Percentiles rank a stretch among this genome's conserved stretches.
These are phyloP conservation scores for Warburgia ugandensis DNA, from an alignment of 164 flowering plant species.

Conservation along the genomic window DNA sequence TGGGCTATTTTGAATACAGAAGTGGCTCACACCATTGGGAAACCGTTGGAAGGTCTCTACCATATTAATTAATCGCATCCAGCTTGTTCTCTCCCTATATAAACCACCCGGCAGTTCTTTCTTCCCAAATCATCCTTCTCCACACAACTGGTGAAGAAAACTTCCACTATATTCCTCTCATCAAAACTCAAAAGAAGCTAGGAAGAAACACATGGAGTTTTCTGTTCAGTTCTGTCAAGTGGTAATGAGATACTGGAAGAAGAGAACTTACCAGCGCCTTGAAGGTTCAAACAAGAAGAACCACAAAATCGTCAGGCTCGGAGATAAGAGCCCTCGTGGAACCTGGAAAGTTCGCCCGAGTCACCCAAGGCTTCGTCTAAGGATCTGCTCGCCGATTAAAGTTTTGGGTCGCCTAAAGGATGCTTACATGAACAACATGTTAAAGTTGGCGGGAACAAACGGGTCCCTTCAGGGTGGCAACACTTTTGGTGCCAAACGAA, in stretches of 20 bases:
- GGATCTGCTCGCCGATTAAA: constrained; percentile 3
- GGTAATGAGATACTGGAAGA: constrained; percentile 9
- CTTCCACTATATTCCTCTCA: too few relatives aligned
- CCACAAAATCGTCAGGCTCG: constrained; percentile 1
- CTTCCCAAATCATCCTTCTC: too few relatives aligned
- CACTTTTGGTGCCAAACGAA: neutral
- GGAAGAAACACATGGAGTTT: neutral
- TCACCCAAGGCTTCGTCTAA: neutral
- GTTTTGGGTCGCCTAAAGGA: constrained; percentile 3
- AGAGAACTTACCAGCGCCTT: constrained; percentile 3
- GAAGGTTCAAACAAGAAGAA: constrained; percentile 4
- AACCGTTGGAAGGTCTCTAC: too few relatives aligned
- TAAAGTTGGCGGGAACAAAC: constrained; percentile 2
- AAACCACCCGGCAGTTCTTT: too few relatives aligned
- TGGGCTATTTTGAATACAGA: neutral
- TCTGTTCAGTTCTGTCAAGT: neutral
- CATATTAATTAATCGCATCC: too few relatives aligned
- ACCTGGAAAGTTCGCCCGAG: neutral
- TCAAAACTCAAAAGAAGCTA: neutral
- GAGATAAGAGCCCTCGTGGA: neutral
- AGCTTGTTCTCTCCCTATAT: too few relatives aligned
- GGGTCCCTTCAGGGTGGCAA: neutral
- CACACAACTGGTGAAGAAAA: too few relatives aligned
- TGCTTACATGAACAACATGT: constrained; percentile 7
- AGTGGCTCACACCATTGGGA: too few relatives aligned